phyloP scores from a whole-genome alignment of 2,329 filamentous ascomycete genomes.

The Alternaria novae-zelandiae region DNA sequence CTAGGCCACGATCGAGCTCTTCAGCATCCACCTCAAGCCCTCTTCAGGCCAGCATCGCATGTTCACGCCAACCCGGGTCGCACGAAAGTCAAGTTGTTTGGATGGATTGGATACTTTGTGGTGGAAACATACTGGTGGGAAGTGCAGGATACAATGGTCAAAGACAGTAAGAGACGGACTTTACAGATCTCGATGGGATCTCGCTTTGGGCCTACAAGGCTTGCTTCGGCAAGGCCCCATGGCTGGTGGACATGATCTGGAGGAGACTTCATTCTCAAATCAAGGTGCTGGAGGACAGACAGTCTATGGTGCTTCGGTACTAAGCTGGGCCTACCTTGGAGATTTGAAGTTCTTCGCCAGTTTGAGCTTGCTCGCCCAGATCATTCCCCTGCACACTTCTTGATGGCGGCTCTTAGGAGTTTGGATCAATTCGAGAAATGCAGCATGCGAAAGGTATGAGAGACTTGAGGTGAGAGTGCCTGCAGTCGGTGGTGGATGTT shows the following conservation, averaged over 20 bases:
- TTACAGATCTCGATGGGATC: slow-evolving; percentile 2
- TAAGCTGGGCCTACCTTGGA: slow-evolving; percentile 16
- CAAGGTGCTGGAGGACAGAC: slow-evolving; percentile 20
- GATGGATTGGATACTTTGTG: neutral
- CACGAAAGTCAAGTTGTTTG: neutral
- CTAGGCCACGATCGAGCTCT: neutral
- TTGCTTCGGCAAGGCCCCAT: neutral
- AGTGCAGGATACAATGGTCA: slow-evolving; percentile 3
- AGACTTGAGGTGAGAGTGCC: slow-evolving; percentile 1
- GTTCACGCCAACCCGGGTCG: neutral
- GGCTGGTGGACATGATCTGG: slow-evolving; percentile 16
- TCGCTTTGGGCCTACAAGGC: slow-evolving; percentile 10
- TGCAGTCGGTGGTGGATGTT: slow-evolving; percentile 8
- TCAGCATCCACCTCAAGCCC: neutral
- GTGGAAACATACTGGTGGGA: slow-evolving; percentile 5
- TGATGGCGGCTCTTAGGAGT: slow-evolving; percentile 10
- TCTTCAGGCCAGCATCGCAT: slow-evolving; percentile 8
- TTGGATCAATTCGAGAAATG: slow-evolving; percentile 16
- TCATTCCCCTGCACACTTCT: slow-evolving; percentile 8
- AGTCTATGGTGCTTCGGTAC: slow-evolving; percentile 10
- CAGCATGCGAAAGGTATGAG: slow-evolving; percentile 6
- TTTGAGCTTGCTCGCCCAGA: neutral
- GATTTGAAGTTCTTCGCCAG: neutral
- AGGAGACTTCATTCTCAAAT: slow-evolving; percentile 1
- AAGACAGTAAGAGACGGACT: slow-evolving; percentile 3